phyloP scores from a whole-genome alignment of 2,329 filamentous ascomycete genomes.

The Monosporascus sp. region DNA sequence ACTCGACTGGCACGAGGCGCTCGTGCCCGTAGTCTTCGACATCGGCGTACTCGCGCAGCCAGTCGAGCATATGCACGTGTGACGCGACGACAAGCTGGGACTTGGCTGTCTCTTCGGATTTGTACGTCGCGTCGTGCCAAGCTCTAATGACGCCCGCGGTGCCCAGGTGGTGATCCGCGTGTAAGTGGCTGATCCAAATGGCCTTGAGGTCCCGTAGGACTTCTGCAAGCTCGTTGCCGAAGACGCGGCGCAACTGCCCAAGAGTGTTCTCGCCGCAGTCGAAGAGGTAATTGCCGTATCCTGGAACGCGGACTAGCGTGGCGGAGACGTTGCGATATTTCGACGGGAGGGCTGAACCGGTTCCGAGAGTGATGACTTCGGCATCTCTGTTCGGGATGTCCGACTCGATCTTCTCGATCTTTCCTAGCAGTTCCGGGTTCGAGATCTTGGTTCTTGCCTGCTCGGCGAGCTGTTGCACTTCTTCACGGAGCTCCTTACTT shows the following conservation, averaged over 20 bases:
- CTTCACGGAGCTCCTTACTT: constrained; percentile 32
- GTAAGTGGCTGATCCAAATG: constrained; percentile 92
- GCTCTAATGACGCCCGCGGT: constrained; percentile 74
- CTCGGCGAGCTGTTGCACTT: constrained; percentile 49
- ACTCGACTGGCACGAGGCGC: constrained; percentile 29
- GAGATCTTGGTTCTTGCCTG: constrained; percentile 32
- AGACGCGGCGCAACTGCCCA: constrained; percentile 76
- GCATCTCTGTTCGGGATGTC: constrained; percentile 69
- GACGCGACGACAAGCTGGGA: constrained; percentile 60
- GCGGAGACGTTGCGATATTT: constrained; percentile 94
- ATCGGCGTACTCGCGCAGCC: constrained; percentile 72
- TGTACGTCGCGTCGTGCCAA: constrained; percentile 59
- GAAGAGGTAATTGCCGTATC: constrained; percentile 80
- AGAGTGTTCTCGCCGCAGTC: constrained; percentile 92
- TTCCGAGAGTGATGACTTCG: constrained; percentile 83
- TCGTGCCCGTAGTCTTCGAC: constrained; percentile 72
- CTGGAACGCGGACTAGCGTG: constrained; percentile 78
- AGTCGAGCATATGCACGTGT: constrained; percentile 64
- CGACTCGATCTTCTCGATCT: constrained; percentile 45
- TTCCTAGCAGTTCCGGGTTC: constrained; percentile 21
- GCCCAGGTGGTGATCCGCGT: constrained; percentile 94
- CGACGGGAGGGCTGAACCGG: constrained; percentile 82
- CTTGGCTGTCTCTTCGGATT: constrained; percentile 25
- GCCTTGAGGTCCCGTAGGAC: constrained; percentile 72
- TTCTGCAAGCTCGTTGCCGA: constrained; percentile 59